Evolutionary conservation across 352 stramenopile species (phyloP).

Genomic region (Saprolegnia parasitica): DNA sequence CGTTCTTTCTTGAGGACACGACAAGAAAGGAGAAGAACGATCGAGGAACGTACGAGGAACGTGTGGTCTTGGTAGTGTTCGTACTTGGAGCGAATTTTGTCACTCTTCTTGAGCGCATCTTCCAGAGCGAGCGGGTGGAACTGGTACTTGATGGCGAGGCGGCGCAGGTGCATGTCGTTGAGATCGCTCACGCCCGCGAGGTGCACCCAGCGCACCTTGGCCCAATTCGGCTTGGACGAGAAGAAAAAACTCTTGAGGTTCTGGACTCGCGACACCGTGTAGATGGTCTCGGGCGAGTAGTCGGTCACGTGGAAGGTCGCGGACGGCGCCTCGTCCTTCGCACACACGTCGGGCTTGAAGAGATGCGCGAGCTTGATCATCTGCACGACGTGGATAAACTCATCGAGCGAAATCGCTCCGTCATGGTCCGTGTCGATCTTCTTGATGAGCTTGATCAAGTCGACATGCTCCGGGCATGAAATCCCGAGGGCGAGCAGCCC

Average conservation of each 20-base stretch:
- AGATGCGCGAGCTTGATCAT: slow-evolving; percentile 86
- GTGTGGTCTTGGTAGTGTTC: slow-evolving; percentile 84
- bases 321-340: slow-evolving; percentile 27
- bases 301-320: slow-evolving; percentile 58
- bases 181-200: slow-evolving; percentile 43
- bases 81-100: slow-evolving; percentile 77
- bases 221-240: slow-evolving; percentile 66
- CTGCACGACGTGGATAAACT: slow-evolving; percentile 84
- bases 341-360: slow-evolving; percentile 51
- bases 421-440: slow-evolving; percentile 80
- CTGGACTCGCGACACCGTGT: slow-evolving; percentile 63
- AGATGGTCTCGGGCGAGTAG: slow-evolving; percentile 70
- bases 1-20: too few species aligned
- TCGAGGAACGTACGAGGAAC: slow-evolving; percentile 36
- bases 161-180: slow-evolving; percentile 56
- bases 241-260: slow-evolving; percentile 82
- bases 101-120: slow-evolving; percentile 64
- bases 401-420: slow-evolving; percentile 75
- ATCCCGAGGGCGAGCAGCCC: slow-evolving; percentile 77
- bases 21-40: background rate
- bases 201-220: slow-evolving; percentile 78
- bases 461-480: slow-evolving; percentile 48
- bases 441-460: slow-evolving; percentile 64
- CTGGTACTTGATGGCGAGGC: slow-evolving; percentile 76
- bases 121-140: slow-evolving; percentile 81